Evolutionary conservation across 306 rosid species (phyloP), one percentile per base, ranked within the genome.

Genomic region (Vigna radiata): DNA sequence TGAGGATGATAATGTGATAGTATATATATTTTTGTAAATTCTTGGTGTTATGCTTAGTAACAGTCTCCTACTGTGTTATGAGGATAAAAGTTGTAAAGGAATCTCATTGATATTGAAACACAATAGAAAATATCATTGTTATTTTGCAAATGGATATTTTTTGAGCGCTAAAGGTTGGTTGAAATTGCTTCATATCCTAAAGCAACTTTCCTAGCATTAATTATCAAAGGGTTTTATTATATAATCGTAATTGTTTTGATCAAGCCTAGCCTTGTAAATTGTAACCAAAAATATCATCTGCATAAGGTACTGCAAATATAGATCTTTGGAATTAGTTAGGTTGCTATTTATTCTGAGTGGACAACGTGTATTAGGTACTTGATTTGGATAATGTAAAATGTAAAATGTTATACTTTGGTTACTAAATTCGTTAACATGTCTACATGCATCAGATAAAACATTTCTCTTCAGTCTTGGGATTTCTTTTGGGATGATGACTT

Each of bases 401-500:
- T 65, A 4, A 25, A 10, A 65, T 58, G 70, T 65, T 79, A 41
- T 65, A 56, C 72, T 37, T 72, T 59, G 53, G 64, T 52, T 44
- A 31, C 61, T 61, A 37, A 53, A 70, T 77, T 62, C 59, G 16
- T 83, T 88, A 48, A 84, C 77, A 18, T 76, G 4, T 84, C 27
- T 58, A 9, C 68, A 54, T 72, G 87, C 87, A 54, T 81, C 81
- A 73, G 93, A 89, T 84, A 85, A 83, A 66, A 49, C 48, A 41
- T 55, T 87, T 83, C 79, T 90, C 72, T 85, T 95, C 86, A 85
- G 85, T 81, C 87, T 95, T 64, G 97, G 98, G 67, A 82, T 90
- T 60, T 90, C 92, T 31, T 76, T 92, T 55, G 98, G 98, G 77
- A 88, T 87, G 43, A 68, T 92, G 58, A 63, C 84, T 73, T 84